Conservation (phyloP, 768 basidiomycete genomes). For the Mrakia gelida region DNA sequence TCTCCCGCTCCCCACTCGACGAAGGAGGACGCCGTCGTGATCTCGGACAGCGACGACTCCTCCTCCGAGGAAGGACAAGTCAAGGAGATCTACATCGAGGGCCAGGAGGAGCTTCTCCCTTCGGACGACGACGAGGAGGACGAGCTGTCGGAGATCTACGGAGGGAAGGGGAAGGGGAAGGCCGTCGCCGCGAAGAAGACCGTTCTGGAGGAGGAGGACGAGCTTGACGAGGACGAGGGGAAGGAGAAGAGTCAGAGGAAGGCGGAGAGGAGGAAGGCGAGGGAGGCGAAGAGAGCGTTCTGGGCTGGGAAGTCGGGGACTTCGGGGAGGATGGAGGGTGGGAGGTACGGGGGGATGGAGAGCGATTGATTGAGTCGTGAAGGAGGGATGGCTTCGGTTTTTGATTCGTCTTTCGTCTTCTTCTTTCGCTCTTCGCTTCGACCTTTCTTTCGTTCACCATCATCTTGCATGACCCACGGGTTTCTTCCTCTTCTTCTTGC, state of each 20-base stretch:
- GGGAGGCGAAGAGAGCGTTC: slow-evolving; percentile 25
- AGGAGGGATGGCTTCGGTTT: neutral
- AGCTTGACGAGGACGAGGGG: slow-evolving; percentile 20
- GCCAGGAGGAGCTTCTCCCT: slow-evolving; percentile 27
- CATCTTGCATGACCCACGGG: neutral
- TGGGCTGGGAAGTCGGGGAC: slow-evolving; percentile 26
- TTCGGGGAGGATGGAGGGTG: slow-evolving; percentile 13
- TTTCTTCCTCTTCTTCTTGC: neutral
- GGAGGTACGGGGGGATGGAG: slow-evolving; percentile 11
- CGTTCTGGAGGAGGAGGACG: neutral
- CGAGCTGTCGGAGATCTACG: slow-evolving; percentile 6
- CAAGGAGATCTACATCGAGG: slow-evolving; percentile 22
- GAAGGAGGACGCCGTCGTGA: neutral
- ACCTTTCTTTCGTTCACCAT: neutral
- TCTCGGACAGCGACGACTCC: neutral
- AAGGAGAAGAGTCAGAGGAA: neutral
- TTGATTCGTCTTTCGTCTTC: neutral
- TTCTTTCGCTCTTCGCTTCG: neutral
- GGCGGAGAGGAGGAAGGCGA: slow-evolving; percentile 22
- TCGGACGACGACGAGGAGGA: slow-evolving; percentile 20
- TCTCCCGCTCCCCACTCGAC: slow-evolving; percentile 12
- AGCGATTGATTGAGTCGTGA: neutral
- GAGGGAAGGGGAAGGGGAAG: neutral
- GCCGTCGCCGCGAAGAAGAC: neutral
- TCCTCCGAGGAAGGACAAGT: slow-evolving; percentile 29